Conservation (phyloP, 1,139 yeast species). For the Kodamaea sp. region DNA sequence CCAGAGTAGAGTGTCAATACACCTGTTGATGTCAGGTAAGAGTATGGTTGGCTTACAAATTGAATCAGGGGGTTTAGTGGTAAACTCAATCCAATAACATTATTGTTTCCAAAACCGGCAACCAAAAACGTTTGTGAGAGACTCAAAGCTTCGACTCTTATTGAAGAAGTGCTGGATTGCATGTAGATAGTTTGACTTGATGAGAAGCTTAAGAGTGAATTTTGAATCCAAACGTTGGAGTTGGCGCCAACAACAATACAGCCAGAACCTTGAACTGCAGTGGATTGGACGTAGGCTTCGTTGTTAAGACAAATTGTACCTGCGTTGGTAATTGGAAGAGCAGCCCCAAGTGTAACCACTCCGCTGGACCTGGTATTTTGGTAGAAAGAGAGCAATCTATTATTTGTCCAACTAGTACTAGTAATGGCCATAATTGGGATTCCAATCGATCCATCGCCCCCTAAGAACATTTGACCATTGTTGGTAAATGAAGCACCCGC, state of each 20-base stretch:
- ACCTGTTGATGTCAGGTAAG: conserved; percentile 21
- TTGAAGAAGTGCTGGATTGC: conserved; percentile 10
- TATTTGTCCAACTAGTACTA: conserved; percentile 14
- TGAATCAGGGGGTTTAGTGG: conserved; percentile 10
- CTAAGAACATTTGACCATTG: conserved; percentile 15
- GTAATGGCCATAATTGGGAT: conserved; percentile 14
- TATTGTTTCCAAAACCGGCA: conserved; percentile 33
- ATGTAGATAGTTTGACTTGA: conserved; percentile 17
- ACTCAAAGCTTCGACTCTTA: conserved; percentile 17
- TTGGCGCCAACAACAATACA: conserved; percentile 15
- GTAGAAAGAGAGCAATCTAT: conserved; percentile 14
- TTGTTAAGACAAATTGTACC: conserved; percentile 18
- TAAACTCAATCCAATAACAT: conserved; percentile 24
- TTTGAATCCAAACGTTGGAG: conserved; percentile 10
- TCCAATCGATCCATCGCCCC: conserved; percentile 12
- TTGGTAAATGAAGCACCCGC: conserved; percentile 13
- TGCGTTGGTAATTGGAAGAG: conserved; percentile 10
- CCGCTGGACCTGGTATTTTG: conserved; percentile 12
- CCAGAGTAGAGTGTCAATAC: conserved; percentile 19
- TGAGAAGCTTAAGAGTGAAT: conserved; percentile 11
- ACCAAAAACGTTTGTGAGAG: conserved; percentile 24
- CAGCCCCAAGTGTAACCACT: conserved; percentile 11
- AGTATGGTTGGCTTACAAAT: conserved; percentile 5
- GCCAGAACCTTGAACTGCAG: conserved; percentile 16
- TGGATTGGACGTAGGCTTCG: conserved; percentile 13